Conservation (phyloP, 1,139 yeast species). For the Trichomonascaceae sp. region DNA sequence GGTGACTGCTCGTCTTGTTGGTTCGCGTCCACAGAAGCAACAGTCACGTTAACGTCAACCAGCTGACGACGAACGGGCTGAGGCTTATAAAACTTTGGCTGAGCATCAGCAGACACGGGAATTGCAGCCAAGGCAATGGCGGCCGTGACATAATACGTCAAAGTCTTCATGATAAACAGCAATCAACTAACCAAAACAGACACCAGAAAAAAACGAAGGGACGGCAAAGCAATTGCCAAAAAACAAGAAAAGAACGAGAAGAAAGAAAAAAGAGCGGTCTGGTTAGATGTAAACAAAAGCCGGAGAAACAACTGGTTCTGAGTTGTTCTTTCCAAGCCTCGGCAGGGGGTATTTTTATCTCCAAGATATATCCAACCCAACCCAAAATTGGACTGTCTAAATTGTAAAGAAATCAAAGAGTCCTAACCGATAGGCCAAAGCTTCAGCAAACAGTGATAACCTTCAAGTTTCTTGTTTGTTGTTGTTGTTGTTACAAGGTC, state of each 20-base stretch:
- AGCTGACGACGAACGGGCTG: conserved; percentile 14
- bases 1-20: background rate
- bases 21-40: background rate
- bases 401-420: background rate
- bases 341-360: background rate
- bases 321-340: background rate
- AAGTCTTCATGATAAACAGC: conserved; percentile 1
- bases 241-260: background rate
- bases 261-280: background rate
- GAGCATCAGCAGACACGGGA: conserved; percentile 10
- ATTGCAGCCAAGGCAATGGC: conserved; percentile 1
- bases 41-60: conserved; percentile 13
- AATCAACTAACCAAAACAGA: background rate
- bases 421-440: background rate
- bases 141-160: background rate
- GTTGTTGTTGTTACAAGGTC: background rate
- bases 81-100: conserved; percentile 15
- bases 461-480: background rate
- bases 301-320: background rate
- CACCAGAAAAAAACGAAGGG: background rate
- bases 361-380: background rate
- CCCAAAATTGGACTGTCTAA: background rate
- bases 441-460: background rate
- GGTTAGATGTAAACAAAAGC: background rate
- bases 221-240: background rate